Percentiles rank a stretch among this genome's conserved stretches.
phyloP scores from a whole-genome alignment of 2,329 filamentous ascomycete species.

The Fusarium buxicola region DNA sequence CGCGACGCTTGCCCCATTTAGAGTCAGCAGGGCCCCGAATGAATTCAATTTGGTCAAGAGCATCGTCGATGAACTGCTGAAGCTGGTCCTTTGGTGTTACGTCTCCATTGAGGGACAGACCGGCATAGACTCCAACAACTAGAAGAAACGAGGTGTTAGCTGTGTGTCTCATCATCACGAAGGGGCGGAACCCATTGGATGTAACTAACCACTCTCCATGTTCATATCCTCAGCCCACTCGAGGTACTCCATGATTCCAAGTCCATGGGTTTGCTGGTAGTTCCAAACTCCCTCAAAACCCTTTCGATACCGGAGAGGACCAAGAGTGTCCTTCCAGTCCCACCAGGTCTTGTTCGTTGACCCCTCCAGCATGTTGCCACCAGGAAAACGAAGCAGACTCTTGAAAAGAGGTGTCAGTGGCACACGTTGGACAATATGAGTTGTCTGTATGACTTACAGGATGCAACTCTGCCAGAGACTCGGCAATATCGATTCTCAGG shows the following conservation, averaged over 20 bases:
- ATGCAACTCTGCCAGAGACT: conserved; percentile 63
- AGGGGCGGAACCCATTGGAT: not conserved
- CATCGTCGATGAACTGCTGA: conserved; percentile 67
- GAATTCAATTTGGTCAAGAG: conserved; percentile 73
- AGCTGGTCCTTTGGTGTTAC: conserved; percentile 64
- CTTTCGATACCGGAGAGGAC: conserved; percentile 64
- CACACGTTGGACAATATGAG: fast-evolving
- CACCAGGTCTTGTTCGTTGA: conserved; percentile 57
- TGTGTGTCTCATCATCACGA: not conserved
- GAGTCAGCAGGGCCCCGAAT: conserved; percentile 65
- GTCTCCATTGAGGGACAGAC: conserved; percentile 66
- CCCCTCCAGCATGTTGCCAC: conserved; percentile 71
- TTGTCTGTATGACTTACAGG: conserved; percentile 51
- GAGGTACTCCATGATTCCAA: conserved; percentile 72
- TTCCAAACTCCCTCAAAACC: conserved; percentile 68
- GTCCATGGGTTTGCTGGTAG: conserved; percentile 71
- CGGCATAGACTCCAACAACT: conserved; percentile 69
- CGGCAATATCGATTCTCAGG: conserved; percentile 65
- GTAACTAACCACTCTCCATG: conserved; percentile 60
- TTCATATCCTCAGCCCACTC: conserved; percentile 70
- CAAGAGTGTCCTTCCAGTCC: conserved; percentile 66
- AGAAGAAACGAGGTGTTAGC: conserved; percentile 5
- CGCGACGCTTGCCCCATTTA: conserved; percentile 68
- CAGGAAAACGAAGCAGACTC: conserved; percentile 73
- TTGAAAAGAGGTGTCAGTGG: conserved; percentile 7